phyloP scores from a whole-genome alignment of 805 yeast species.

The Yarrowia sp. region DNA sequence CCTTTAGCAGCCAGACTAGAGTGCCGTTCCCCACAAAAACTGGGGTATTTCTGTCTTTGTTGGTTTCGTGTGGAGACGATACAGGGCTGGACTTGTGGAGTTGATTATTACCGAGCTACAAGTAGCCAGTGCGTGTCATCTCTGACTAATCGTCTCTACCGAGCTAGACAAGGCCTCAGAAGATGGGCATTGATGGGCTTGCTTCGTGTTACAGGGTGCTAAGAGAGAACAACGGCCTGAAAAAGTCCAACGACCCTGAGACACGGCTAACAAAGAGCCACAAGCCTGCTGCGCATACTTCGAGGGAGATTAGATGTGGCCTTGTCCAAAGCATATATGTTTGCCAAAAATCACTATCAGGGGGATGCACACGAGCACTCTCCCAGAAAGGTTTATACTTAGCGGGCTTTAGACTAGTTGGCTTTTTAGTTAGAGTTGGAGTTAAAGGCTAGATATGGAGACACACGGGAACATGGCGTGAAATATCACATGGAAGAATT shows the following conservation, averaged over 20 bases:
- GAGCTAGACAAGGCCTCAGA: not conserved
- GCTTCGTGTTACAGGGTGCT: slow-evolving; percentile 6
- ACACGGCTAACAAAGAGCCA: slow-evolving; percentile 10
- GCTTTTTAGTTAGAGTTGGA: not conserved
- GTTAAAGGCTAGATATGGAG: not conserved
- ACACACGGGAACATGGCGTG: too few species aligned
- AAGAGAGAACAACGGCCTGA: not conserved
- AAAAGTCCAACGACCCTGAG: not conserved
- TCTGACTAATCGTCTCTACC: not conserved
- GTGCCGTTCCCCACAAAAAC: not conserved
- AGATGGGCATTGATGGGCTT: not conserved
- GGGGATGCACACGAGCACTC: not conserved
- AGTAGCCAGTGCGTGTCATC: not conserved
- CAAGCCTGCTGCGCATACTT: slow-evolving; percentile 3
- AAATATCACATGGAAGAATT: too few species aligned
- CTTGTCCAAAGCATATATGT: not conserved
- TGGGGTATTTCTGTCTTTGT: not conserved
- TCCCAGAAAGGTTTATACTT: not conserved
- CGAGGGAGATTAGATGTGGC: slow-evolving; percentile 29
- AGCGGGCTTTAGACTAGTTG: not conserved
- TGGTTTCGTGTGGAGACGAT: not conserved
- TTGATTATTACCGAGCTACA: not conserved
- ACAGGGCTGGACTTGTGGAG: not conserved
- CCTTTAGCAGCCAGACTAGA: not conserved
- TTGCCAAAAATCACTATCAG: slow-evolving; percentile 3